A percentile compares a stretch with the other conserved stretches of the same genome.
phyloP scores from a whole-genome alignment of 805 yeast species.

The Kuraishia capsulata region DNA sequence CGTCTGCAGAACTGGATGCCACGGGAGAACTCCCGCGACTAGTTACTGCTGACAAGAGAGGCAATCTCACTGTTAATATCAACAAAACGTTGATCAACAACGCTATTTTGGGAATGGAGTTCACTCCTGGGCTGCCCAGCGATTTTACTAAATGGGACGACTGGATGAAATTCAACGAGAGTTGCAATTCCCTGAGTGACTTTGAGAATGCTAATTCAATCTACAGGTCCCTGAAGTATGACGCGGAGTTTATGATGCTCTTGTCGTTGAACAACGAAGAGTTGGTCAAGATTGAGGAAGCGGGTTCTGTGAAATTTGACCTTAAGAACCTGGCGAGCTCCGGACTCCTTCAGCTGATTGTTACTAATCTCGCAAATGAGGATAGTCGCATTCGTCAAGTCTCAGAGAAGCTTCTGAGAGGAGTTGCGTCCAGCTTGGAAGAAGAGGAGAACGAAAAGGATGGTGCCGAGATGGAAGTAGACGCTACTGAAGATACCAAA shows the following conservation, averaged over 20 bases:
- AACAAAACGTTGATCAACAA: conserved; percentile 39
- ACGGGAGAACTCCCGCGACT: conserved; percentile 34
- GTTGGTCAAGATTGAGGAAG: conserved; percentile 30
- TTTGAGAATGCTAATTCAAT: conserved; percentile 10
- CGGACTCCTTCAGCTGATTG: conserved; percentile 40
- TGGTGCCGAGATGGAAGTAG: conserved; percentile 5
- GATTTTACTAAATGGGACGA: conserved; percentile 13
- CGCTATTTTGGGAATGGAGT: conserved; percentile 28
- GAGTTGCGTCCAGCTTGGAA: conserved; percentile 33
- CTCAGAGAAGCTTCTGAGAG: conserved; percentile 32
- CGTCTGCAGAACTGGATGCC: conserved; percentile 33
- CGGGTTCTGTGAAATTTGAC: conserved; percentile 30
- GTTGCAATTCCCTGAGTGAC: conserved; percentile 8
- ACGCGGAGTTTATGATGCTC: conserved; percentile 61
- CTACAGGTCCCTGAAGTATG: conserved; percentile 34
- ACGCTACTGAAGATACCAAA: conserved; percentile 5
- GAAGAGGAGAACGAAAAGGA: conserved; percentile 23
- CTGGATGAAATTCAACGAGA: conserved; percentile 20
- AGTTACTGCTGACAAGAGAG: conserved; percentile 30
- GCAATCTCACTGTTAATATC: conserved; percentile 41
- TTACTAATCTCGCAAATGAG: conserved; percentile 33
- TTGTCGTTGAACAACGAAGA: conserved; percentile 58
- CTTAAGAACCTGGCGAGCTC: conserved; percentile 50
- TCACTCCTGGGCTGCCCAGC: conserved; percentile 15
- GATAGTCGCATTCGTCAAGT: conserved; percentile 21